Conservation (phyloP, 129 eudicot species). For the Cynara cardunculus region DNA sequence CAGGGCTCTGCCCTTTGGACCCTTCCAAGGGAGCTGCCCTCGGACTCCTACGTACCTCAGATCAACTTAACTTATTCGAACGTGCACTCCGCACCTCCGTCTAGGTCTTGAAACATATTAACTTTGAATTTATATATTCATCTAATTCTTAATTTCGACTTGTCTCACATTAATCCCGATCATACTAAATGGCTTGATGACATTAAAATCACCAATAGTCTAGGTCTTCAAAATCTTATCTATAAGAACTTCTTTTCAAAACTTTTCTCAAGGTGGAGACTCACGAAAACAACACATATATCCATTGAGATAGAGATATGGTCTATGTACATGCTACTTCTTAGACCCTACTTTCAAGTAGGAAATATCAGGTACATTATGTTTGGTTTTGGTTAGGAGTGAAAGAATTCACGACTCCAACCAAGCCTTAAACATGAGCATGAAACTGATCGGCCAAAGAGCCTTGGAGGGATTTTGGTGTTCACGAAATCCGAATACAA, state of each 20-base stretch:
- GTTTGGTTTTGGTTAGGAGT: not conserved
- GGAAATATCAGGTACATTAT: not conserved
- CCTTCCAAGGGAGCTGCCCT: too few relatives aligned
- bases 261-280: not conserved
- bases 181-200: too few relatives aligned
- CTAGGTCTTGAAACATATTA: too few relatives aligned
- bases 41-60: too few relatives aligned
- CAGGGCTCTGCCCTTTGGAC: too few relatives aligned
- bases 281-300: not conserved
- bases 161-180: too few relatives aligned
- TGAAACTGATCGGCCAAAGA: not conserved
- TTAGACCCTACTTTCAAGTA: not conserved
- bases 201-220: too few relatives aligned
- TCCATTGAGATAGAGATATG: not conserved
- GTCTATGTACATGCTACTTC: not conserved
- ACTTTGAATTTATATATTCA: too few relatives aligned
- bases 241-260: not conserved
- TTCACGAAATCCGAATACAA: not conserved
- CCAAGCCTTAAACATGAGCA: not conserved
- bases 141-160: too few relatives aligned
- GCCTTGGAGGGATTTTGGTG: not conserved
- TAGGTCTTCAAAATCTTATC: too few relatives aligned
- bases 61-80: too few relatives aligned
- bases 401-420: not conserved
- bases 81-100: too few relatives aligned